These are phyloP conservation scores for Cordyceps militaris DNA, from an alignment of 2,329 filamentous ascomycete species.

Conservation along the genomic window DNA sequence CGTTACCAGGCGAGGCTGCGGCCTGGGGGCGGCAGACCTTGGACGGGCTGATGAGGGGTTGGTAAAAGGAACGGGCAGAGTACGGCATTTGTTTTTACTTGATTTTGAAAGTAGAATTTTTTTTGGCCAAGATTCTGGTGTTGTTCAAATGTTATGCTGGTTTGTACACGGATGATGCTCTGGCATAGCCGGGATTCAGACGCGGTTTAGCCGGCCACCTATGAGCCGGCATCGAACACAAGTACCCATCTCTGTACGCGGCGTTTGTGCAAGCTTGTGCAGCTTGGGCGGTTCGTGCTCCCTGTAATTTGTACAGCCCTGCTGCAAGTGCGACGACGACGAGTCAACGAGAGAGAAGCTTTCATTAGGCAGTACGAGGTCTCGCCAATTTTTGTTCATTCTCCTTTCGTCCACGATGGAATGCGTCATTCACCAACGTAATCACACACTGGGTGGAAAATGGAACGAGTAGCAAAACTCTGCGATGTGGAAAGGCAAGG, in stretches of 20 bases:
- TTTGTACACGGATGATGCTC: constrained; percentile 13
- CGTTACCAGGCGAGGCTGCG: background rate
- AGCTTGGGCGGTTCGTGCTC: too few relatives aligned
- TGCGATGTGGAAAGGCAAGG: background rate
- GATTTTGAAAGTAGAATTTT: background rate
- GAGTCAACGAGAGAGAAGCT: background rate
- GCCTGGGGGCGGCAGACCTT: background rate
- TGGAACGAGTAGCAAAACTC: background rate
- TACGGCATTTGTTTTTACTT: background rate
- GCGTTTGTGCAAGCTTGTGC: too few relatives aligned
- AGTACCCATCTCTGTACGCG: too few relatives aligned
- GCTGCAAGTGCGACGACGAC: background rate
- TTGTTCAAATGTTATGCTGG: background rate
- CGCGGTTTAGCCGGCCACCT: constrained; percentile 11
- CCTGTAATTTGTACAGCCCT: too few relatives aligned
- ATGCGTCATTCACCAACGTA: constrained; percentile 4
- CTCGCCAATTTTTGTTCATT: background rate
- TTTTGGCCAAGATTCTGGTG: background rate
- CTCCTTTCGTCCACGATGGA: background rate
- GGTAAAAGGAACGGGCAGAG: background rate
- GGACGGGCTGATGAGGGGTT: background rate
- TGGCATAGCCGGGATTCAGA: constrained; percentile 22
- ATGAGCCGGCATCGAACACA: background rate
- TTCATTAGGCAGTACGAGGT: background rate
- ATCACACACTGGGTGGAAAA: background rate